Evolutionary conservation across 2,329 filamentous ascomycete species (phyloP), one percentile per base, ranked within the genome.

Genomic region (Meredithiella fracta): DNA sequence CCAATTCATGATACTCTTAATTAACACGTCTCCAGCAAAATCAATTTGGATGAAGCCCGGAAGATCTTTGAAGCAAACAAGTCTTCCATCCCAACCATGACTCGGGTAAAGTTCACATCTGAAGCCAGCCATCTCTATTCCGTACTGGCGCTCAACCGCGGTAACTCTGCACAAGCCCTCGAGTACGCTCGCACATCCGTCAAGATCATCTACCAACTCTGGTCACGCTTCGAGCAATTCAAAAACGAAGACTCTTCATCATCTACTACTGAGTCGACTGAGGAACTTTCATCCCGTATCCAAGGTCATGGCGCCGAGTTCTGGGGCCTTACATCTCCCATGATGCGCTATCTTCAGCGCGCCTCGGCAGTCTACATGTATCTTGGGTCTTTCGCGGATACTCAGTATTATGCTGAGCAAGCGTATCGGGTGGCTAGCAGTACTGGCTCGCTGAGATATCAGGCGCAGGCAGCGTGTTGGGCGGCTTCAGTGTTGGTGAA

Each of bases 311-410:
- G 70, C 1, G 80, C 87, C 0, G 75, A 78, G 1, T 89, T 91
- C 63, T 97, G 91, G 91, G 74, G 77, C 4, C 72, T 95, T 20
- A 81, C 92, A 6, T 78, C 80, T 26, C 80, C 83, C 1, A 74
- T 96, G 20, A 82, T 89, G 62, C 76, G 79, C 29, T 80, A 82
- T 56, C 72, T 94, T 14, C 69, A 82, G 59, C 82, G 89, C 58
- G 76, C 95, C 2, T 88, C 88, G 0, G 76, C 77, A 3, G 72
- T 94, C 1, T 95, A 90, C 62, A 80, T 85, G 1, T 84, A 94
- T 61, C 78, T 92, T 60, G 92, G 92, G 26, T 78, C 94, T 68
- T 87, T 89, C 60, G 82, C 87, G 59, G 91, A 97, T 66, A 91
- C 91, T 1, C 70, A 91, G 0, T 92, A 90, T 65, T 94, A 94